Percentiles rank a stretch among this genome's conserved stretches.
These are phyloP conservation scores for Leccinum obscurum DNA, from an alignment of 768 basidiomycete species.

Conservation along the genomic window DNA sequence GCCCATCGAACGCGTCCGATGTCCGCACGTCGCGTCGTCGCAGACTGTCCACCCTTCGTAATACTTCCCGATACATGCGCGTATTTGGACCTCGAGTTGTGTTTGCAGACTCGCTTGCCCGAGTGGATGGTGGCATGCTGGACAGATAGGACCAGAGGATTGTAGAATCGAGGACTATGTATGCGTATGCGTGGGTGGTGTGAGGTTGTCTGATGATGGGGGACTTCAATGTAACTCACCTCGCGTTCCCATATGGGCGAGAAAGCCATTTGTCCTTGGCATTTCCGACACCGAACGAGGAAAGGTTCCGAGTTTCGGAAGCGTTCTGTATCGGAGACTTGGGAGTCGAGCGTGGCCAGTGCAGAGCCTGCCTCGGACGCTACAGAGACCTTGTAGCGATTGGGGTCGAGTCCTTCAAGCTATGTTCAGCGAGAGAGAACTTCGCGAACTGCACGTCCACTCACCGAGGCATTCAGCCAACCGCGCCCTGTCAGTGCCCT, in stretches of 20 bases:
- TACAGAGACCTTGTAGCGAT: conserved; percentile 47
- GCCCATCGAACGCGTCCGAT: no score
- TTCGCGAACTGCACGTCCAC: conserved; percentile 16
- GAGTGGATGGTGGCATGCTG: no score
- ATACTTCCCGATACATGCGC: no score
- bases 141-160: no score
- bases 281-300: conserved; percentile 73
- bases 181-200: no score
- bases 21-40: no score
- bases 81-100: no score
- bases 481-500: conserved; percentile 89
- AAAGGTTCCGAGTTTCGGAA: conserved; percentile 79
- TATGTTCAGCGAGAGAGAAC: conserved; percentile 2
- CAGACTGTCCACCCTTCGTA: no score
- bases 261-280: conserved; percentile 60
- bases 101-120: no score
- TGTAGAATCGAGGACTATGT: no score
- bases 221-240: no score
- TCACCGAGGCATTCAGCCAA: conserved; percentile 94
- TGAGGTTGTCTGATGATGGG: no score
- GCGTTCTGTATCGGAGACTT: conserved; percentile 83
- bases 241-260: conserved; percentile 58
- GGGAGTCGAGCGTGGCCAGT: conserved; percentile 84
- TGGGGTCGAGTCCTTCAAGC: conserved; percentile 56
- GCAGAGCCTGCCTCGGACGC: conserved; percentile 54